Conservation (phyloP, 306 rosid species). For the peach (Prunus persica) region Prunus_persica_NCBIv2 NC_034013.1:15119001-15119500, state of each 20-base stretch:
- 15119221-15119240: conserved; percentile 86
- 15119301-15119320: conserved; percentile 37
- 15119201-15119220: conserved; percentile 36
- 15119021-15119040: neutral
- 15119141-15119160: conserved; percentile 6
- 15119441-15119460: conserved; percentile 99
- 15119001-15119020: neutral
- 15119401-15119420: conserved; percentile 73
- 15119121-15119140: neutral
- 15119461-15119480: conserved; percentile 91
- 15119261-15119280: conserved; percentile 87
- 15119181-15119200: conserved; percentile 31
- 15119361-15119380: conserved; percentile 36
- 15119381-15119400: conserved; percentile 91
- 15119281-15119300: conserved; percentile 92
- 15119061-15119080: neutral
- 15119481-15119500: conserved; percentile 88
- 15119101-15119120: neutral
- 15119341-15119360: conserved; percentile 1
- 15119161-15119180: conserved; percentile 2
- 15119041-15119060: neutral
- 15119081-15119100: neutral
- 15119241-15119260: conserved; percentile 74
- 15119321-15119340: conserved; percentile 7
- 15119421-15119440: conserved; percentile 75